phyloP scores from a whole-genome alignment of 2,329 filamentous ascomycete genomes.

The Fusarium secorum region DNA sequence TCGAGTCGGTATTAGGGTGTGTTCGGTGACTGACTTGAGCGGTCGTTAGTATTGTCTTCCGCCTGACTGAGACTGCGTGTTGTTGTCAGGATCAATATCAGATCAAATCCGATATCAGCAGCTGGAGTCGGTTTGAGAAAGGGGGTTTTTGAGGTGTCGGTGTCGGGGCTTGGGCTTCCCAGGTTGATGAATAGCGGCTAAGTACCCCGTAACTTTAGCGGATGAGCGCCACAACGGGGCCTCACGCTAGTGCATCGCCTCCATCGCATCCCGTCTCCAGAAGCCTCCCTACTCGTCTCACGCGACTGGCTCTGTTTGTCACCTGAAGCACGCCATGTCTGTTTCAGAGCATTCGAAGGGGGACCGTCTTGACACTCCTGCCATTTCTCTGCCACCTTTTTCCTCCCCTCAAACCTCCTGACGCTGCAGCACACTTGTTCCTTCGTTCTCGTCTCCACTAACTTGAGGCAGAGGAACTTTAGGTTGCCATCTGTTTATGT shows the following conservation, averaged over 20 bases:
- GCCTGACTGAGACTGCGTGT: not conserved
- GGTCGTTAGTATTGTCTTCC: not conserved
- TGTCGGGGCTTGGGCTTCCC: conserved; percentile 29
- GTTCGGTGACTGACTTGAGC: not conserved
- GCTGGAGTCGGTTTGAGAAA: conserved; percentile 38
- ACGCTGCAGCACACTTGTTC: conserved; percentile 21
- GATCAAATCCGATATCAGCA: conserved; percentile 23
- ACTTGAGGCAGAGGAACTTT: conserved; percentile 6
- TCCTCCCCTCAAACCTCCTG: conserved; percentile 16
- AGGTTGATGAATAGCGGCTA: conserved; percentile 32
- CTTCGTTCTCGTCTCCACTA: conserved; percentile 15
- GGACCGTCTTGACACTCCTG: not conserved
- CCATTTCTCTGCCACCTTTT: not conserved
- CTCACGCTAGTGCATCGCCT: conserved; percentile 20
- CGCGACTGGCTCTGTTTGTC: conserved; percentile 30
- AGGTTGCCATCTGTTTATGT: not conserved
- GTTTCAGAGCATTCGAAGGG: conserved; percentile 16
- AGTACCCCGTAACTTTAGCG: conserved; percentile 36
- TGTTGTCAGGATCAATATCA: conserved; percentile 35
- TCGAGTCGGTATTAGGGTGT: not conserved
- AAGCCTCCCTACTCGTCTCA: conserved; percentile 19
- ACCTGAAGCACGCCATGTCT: conserved; percentile 41
- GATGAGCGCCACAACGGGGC: conserved; percentile 27
- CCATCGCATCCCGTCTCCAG: conserved; percentile 1
- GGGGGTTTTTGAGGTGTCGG: conserved; percentile 42